Evolutionary conservation across 768 basidiomycete species (phyloP), one percentile per base, ranked within the genome.

Genomic region (Lactarius trivialis): DNA sequence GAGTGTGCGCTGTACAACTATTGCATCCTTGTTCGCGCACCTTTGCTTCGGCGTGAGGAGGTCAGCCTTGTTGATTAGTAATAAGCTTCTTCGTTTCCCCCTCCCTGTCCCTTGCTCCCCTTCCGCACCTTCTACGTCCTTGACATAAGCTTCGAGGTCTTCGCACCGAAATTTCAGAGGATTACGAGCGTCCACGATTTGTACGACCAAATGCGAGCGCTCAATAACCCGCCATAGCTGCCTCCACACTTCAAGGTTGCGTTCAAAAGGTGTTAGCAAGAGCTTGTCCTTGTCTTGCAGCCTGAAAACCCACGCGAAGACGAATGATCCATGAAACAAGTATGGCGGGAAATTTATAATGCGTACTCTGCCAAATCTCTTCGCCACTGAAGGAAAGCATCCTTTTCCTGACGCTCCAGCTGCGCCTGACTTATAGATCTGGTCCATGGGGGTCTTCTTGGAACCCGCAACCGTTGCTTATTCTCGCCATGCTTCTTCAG

Each of bases 221-320:
- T 99, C 97, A 9, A 97, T 76, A 1, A 98, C 97, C 56, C 97
- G 82, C 97, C 97, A 99, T 8, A 99, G 81, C 70, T 99, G 97
- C 48, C 97, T 80, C 96, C 97, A 98, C 14, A 99, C 97, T 78
- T 98, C 95, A 34, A 99, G 76, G 71, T 98, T 99, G 54, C 94
- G 88, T 71, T 99, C 97, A 70, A 97, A 99, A 5, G 94, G 96
- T 0, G 95, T 96, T 1, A 98, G 78, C n/a, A 98, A 81, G 32
- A 98, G 83, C 43, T 85, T 82, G 60, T 96, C 89, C 64, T 82
- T 79, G 69, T 97, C 93, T 71, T 96, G 93, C 14, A 98, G 77
- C 60, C 94, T 97, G 36, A 15, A 19, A 19, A 7, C 1, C 21
- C 26, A 14, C 19, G 19, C 41, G 21, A 39, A 15, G 12, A 32